Evolutionary conservation across 1,284 basidiomycete species (phyloP), one percentile per base, ranked within the genome.

Genomic region (Mycena sp.): DNA sequence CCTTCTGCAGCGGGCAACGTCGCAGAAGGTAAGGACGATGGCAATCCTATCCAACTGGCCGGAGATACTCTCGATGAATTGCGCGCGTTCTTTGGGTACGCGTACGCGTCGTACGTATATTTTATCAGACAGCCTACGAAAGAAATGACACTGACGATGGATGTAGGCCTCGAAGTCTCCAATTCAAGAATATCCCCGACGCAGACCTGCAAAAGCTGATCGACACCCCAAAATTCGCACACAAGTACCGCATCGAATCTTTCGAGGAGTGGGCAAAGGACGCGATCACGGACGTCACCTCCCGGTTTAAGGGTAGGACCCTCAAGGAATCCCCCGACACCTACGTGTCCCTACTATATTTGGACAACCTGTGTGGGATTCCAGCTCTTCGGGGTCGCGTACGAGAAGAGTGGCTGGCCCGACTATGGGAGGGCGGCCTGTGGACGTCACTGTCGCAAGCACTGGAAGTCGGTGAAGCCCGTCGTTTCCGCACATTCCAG

Each of bases 211-310:
- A n/a, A 5, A 19, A 11, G 4, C 32, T 58, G 2, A 51, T 58
- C 7, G 1, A 14, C 5, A 45, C 49, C 16, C 28, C 35, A 0
- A 17, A 43, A 6, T 58, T 58, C 21, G 16, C 57, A 5, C 48
- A 58, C 41, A 58, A 58, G 26, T 58, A 58, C 48, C 40, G 41
- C 7, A 23, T 58, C 5, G 48, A 43, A 10, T 51, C 57, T 4
- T 58, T 58, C 25, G 57, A 58, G 21, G 26, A 16, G 21, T 58
- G 57, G 57, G 49, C 57, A 40, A 3, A 11, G 11, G 12, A 43
- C 5, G 30, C 57, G 6, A 58, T 58, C 29, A 14, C 41, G 1
- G 3, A 32, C n/a, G 16, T 58, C n/a, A 48, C 44, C 23, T 1
- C 26, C 2, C 10, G 25, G 29, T 17, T 16, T 6, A 14, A 25